phyloP scores from a whole-genome alignment of 2,329 filamentous ascomycete species.

The Calonectria hawksworthii region DNA sequence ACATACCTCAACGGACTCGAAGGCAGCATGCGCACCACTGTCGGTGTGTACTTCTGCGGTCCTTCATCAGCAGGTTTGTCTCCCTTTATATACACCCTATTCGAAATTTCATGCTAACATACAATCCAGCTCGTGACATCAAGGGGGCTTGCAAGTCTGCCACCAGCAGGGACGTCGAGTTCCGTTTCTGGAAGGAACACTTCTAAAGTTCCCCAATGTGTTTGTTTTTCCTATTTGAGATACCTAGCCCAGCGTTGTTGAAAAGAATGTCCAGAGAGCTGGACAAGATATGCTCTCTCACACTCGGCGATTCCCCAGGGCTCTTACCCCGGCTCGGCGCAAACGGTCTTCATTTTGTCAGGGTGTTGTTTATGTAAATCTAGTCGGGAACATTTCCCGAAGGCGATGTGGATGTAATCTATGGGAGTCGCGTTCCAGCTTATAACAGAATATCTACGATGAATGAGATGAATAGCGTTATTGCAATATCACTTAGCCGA shows the following conservation, averaged over 20 bases:
- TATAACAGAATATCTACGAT: constrained; percentile 4
- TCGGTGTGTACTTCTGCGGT: constrained; percentile 98
- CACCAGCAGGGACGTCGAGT: constrained; percentile 84
- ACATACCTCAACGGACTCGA: constrained; percentile 89
- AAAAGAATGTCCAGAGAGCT: constrained; percentile 1
- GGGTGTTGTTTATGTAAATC: constrained; percentile 24
- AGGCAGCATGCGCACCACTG: constrained; percentile 81
- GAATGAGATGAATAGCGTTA: constrained; percentile 13
- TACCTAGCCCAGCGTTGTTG: constrained; percentile 36
- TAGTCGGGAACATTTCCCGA: constrained; percentile 16
- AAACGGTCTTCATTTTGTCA: constrained; percentile 16
- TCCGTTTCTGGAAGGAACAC: constrained; percentile 99
- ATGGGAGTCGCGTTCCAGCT: not conserved
- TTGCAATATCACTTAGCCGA: not conserved
- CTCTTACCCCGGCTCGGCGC: constrained; percentile 21
- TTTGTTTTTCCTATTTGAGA: constrained; percentile 38
- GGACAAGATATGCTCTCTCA: constrained; percentile 12
- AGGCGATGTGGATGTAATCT: not conserved
- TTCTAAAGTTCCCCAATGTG: constrained; percentile 60
- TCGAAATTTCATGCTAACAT: constrained; percentile 50
- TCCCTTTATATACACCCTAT: not conserved
- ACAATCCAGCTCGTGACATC: constrained; percentile 80
- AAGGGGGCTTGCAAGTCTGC: constrained; percentile 82
- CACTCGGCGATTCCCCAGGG: constrained; percentile 3
- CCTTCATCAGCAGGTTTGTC: constrained; percentile 77